A percentile compares a stretch with the other conserved stretches of the same genome.
These are phyloP conservation scores for Cystofilobasidium capitatum DNA, from an alignment of 768 basidiomycete genomes.

Conservation along the genomic window DNA sequence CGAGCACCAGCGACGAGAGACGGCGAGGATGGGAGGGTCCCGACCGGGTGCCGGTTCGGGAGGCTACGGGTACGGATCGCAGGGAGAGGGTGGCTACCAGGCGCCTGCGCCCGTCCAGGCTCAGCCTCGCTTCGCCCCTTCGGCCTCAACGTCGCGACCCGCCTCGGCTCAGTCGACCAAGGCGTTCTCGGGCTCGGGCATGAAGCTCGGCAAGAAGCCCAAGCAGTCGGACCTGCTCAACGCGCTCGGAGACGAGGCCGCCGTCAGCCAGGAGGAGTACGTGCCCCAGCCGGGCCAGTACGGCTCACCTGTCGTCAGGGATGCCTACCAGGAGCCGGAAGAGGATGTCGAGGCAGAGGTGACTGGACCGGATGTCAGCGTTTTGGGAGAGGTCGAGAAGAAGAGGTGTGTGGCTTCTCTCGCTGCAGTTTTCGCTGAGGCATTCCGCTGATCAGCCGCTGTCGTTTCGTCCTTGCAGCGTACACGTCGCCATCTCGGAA, in stretches of 20 bases:
- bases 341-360: not conserved
- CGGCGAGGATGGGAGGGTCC: slow-evolving; percentile 9
- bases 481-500: slow-evolving; percentile 80
- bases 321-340: slow-evolving; percentile 40
- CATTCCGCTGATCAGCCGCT: not conserved
- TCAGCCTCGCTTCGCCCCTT: not conserved
- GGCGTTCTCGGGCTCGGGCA: slow-evolving; percentile 85
- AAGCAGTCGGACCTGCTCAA: slow-evolving; percentile 73
- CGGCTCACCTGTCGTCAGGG: slow-evolving; percentile 45
- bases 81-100: slow-evolving; percentile 51
- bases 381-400: slow-evolving; percentile 59
- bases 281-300: slow-evolving; percentile 28
- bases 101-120: slow-evolving; percentile 45
- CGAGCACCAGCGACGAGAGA: slow-evolving; percentile 89
- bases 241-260: slow-evolving; percentile 64
- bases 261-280: slow-evolving; percentile 31
- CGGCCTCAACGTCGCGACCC: not conserved
- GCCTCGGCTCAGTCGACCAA: slow-evolving; percentile 43
- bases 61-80: slow-evolving; percentile 40
- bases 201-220: slow-evolving; percentile 94
- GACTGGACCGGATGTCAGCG: slow-evolving; percentile 29
- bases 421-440: not conserved
- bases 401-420: slow-evolving; percentile 52
- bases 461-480: slow-evolving; percentile 46
- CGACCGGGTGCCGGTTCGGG: slow-evolving; percentile 34